A percentile compares a stretch with the other conserved stretches of the same genome.
phyloP scores from a whole-genome alignment of 2,329 filamentous ascomycete genomes.

The Hymenoscyphus infarciens region DNA sequence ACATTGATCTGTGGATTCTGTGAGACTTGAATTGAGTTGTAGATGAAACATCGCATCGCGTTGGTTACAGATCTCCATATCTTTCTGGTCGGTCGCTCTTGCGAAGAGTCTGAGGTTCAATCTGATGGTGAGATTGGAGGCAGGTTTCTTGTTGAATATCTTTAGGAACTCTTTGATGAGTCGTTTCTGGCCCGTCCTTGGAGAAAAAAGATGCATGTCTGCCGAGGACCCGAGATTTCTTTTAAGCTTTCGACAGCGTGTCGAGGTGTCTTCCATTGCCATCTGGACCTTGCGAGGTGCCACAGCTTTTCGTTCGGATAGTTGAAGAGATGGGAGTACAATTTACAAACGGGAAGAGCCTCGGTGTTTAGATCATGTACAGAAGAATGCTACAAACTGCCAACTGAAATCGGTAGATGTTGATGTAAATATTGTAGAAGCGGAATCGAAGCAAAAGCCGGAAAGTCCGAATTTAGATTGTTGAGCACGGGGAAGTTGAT shows the following conservation, averaged over 20 bases:
- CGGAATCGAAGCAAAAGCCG: neutral
- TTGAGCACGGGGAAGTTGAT: neutral
- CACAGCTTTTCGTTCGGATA: neutral
- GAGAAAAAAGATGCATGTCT: neutral
- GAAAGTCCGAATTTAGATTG: neutral
- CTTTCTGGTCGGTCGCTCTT: neutral
- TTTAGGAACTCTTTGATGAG: neutral
- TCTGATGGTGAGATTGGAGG: neutral
- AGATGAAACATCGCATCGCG: too few species aligned
- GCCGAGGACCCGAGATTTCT: neutral
- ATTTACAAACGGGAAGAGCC: neutral
- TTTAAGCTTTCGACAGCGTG: conserved; percentile 3
- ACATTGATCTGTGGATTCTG: too few species aligned
- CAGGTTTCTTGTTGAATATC: neutral
- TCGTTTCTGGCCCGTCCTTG: neutral
- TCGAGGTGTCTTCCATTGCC: too few species aligned
- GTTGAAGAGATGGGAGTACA: neutral
- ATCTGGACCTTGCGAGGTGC: neutral
- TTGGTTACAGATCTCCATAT: too few species aligned
- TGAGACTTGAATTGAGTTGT: too few species aligned
- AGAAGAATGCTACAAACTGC: neutral
- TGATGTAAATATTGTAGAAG: neutral
- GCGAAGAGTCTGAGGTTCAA: neutral
- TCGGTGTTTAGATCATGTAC: neutral
- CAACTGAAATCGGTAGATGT: too few species aligned